A percentile compares a stretch with the other conserved stretches of the same genome.
Evolutionary conservation across 768 basidiomycete species (phyloP).

Genomic region (Roridomyces roridus): DNA sequence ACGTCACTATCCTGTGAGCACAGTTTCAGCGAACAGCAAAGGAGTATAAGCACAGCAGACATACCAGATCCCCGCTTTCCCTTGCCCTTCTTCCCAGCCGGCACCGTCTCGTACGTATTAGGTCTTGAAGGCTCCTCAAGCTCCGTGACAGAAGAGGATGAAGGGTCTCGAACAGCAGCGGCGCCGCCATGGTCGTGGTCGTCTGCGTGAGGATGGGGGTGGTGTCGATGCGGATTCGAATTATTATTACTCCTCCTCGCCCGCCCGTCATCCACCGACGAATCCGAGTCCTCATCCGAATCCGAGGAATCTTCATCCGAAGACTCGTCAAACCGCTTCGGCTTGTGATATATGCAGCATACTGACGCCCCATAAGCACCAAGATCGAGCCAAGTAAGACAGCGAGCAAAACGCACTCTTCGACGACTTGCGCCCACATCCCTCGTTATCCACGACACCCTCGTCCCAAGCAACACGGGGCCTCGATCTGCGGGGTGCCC

Average conservation of each 20-base stretch:
- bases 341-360: conserved; percentile 94
- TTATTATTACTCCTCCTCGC: conserved; percentile 22
- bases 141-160: conserved; percentile 27
- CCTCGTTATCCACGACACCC: conserved; percentile 90
- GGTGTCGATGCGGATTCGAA: conserved; percentile 23
- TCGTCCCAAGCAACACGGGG: conserved; percentile 84
- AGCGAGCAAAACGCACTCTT: conserved; percentile 70
- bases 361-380: conserved; percentile 53
- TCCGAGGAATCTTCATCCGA: conserved; percentile 59
- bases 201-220: conserved; percentile 11
- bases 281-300: conserved; percentile 40
- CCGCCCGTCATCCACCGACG: conserved; percentile 29
- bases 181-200: conserved; percentile 5
- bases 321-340: conserved; percentile 81
- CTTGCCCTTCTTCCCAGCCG: conserved; percentile 41
- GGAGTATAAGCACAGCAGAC: no score
- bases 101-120: conserved; percentile 59
- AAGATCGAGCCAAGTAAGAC: neutral
- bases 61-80: conserved; percentile 38
- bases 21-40: no score
- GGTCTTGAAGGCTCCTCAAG: conserved; percentile 36
- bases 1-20: no score
- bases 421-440: conserved; percentile 86
- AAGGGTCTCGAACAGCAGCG: conserved; percentile 15
- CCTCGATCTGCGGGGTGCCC: conserved; percentile 47